Percentiles rank a stretch among this genome's conserved stretches.
phyloP scores from a whole-genome alignment of 768 basidiomycete species.

The Rubroboletus satanas region DNA sequence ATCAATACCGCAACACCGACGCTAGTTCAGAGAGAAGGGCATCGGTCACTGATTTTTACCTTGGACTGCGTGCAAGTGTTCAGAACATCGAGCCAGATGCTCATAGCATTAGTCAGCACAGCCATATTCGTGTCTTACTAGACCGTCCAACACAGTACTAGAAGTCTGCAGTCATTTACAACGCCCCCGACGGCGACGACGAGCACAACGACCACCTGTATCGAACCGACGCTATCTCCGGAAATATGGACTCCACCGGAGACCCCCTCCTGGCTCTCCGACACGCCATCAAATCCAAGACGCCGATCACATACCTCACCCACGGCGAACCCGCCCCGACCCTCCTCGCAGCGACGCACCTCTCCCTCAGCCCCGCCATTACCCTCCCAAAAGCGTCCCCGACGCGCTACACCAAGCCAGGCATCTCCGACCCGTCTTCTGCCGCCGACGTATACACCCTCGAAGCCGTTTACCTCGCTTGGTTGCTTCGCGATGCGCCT shows the following conservation, averaged over 20 bases:
- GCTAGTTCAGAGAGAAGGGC: too few species aligned
- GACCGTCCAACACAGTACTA: not conserved
- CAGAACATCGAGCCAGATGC: too few species aligned
- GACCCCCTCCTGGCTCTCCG: slow-evolving; percentile 60
- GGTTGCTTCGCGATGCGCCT: slow-evolving; percentile 66
- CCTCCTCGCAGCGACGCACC: slow-evolving; percentile 57
- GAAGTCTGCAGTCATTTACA: not conserved
- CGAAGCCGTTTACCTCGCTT: slow-evolving; percentile 83
- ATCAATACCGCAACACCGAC: too few species aligned
- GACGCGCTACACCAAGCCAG: slow-evolving; percentile 76
- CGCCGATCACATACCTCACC: slow-evolving; percentile 45
- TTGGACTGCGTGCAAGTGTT: too few species aligned
- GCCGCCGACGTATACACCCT: slow-evolving; percentile 64
- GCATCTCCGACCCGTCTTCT: slow-evolving; percentile 30
- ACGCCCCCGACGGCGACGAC: not conserved
- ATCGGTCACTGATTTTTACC: too few species aligned
- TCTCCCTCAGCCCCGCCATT: slow-evolving; percentile 51
- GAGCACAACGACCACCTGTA: not conserved
- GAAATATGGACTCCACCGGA: not conserved
- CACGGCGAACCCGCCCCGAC: slow-evolving; percentile 38
- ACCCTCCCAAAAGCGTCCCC: slow-evolving; percentile 67
- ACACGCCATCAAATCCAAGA: slow-evolving; percentile 56
- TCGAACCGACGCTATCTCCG: not conserved
- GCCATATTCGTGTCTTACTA: not conserved
- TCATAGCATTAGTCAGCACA: not conserved